Evolutionary conservation across 441 rosid genomes (phyloP).

Genomic region (Erodium chrysanthum): DNA sequence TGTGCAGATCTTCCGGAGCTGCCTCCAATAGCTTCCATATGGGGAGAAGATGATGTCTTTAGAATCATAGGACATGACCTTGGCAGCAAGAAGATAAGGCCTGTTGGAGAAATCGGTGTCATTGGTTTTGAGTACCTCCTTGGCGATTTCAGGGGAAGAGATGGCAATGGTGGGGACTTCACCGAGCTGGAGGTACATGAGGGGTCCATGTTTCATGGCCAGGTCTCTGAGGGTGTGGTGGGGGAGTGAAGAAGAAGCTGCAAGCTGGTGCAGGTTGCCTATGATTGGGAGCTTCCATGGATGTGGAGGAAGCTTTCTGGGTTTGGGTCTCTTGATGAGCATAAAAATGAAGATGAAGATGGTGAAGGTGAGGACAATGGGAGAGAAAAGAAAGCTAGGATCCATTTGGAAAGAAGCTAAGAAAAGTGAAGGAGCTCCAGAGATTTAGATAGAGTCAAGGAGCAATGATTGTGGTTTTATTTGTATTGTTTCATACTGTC

Average conservation of each 20-base stretch:
- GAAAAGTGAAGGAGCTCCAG: too few relatives aligned
- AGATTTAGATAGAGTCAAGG: too few relatives aligned
- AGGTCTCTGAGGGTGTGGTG: conserved; percentile 31
- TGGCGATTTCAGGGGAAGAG: conserved; percentile 28
- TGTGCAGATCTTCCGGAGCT: conserved; percentile 17
- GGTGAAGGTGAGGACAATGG: too few relatives aligned
- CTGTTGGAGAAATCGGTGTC: conserved; percentile 16
- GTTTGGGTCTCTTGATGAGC: not conserved
- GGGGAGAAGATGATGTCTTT: conserved; percentile 18
- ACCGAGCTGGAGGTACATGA: conserved; percentile 37
- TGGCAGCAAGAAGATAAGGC: conserved; percentile 7
- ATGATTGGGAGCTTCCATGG: not conserved
- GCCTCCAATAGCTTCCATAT: conserved; percentile 20
- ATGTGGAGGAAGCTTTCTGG: not conserved
- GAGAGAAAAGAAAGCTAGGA: too few relatives aligned
- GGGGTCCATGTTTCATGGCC: conserved; percentile 31
- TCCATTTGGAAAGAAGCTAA: too few relatives aligned
- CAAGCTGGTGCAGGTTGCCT: conserved; percentile 22
- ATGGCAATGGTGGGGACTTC: conserved; percentile 21
- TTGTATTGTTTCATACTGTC: too few relatives aligned
- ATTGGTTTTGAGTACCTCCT: conserved; percentile 21
- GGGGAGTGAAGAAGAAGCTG: conserved; percentile 20
- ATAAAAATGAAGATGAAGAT: too few relatives aligned
- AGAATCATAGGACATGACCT: conserved; percentile 9
- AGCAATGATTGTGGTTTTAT: too few relatives aligned